These are phyloP conservation scores for Picochlorum sp. DNA, from an alignment of 139 green algal species.

Conservation along the genomic window DNA sequence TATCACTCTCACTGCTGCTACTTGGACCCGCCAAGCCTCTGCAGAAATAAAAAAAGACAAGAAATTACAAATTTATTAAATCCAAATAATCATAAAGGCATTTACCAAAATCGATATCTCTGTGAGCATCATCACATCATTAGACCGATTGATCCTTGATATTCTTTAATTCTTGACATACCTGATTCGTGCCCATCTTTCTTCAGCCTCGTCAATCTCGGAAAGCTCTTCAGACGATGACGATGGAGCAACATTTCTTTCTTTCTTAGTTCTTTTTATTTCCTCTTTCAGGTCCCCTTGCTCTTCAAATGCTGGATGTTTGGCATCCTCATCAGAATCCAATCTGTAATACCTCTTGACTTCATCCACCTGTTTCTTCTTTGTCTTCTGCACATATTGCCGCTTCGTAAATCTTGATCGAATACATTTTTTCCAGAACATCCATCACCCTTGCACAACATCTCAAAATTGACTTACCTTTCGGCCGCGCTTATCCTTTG, in stretches of 20 bases:
- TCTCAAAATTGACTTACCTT: slow-evolving; percentile 38
- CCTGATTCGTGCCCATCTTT: slow-evolving; percentile 49
- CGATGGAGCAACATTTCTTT: not conserved
- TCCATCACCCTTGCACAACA: no score
- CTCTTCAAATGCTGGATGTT: no score
- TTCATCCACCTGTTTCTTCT: slow-evolving; percentile 36
- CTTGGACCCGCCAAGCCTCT: slow-evolving; percentile 20
- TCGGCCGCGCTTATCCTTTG: slow-evolving; percentile 76
- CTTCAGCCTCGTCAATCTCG: not conserved
- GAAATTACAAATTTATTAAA: no score
- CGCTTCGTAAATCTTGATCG: no score
- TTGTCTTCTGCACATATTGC: no score
- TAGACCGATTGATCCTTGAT: no score
- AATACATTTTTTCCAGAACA: no score
- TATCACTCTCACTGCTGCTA: slow-evolving; percentile 12
- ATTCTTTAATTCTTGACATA: no score
- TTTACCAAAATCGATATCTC: no score
- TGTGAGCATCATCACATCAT: no score
- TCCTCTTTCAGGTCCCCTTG: slow-evolving; percentile 5
- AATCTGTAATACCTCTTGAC: slow-evolving; percentile 67
- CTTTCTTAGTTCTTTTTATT: not conserved
- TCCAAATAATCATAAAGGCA: no score
- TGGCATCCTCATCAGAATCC: slow-evolving; percentile 31
- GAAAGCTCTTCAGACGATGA: slow-evolving; percentile 7
- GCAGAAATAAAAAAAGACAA: no score